Conservation (phyloP, 2,329 filamentous ascomycete species). For the Fusarium falciforme region DNA sequence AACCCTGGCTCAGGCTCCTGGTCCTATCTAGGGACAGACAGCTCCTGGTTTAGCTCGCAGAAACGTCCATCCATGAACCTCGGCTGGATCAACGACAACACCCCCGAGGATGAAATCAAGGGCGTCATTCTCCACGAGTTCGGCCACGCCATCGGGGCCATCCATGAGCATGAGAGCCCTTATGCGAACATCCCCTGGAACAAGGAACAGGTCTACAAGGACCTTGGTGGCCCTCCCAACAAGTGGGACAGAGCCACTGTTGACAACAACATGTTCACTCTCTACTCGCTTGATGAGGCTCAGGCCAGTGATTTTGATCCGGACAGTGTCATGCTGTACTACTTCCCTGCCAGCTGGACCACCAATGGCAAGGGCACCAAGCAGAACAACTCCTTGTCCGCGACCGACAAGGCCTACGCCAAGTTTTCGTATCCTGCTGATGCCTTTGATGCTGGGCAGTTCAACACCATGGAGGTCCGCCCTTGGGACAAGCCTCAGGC, state of each 20-base stretch:
- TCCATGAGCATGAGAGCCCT: slow-evolving; percentile 2
- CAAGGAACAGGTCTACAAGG: slow-evolving; percentile 9
- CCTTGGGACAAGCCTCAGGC: slow-evolving; percentile 6
- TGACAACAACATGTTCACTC: slow-evolving; percentile 11
- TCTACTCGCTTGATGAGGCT: slow-evolving; percentile 3
- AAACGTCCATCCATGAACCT: not conserved
- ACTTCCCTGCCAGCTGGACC: slow-evolving; percentile 26
- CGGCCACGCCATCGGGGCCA: not conserved
- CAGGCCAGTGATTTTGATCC: slow-evolving; percentile 29
- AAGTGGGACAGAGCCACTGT: slow-evolving; percentile 15
- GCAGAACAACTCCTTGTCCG: slow-evolving; percentile 31
- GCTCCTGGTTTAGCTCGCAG: not conserved
- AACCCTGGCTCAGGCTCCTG: not conserved
- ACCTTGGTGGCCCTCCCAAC: not conserved
- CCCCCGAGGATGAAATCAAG: not conserved
- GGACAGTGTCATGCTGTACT: slow-evolving; percentile 41
- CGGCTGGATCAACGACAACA: slow-evolving; percentile 4
- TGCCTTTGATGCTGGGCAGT: slow-evolving; percentile 3
- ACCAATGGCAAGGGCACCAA: slow-evolving; percentile 10
- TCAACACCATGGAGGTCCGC: slow-evolving; percentile 30
- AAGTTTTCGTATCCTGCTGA: slow-evolving; percentile 22
- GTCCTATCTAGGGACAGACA: slow-evolving; percentile 7
- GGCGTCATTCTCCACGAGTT: slow-evolving; percentile 5
- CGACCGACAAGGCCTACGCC: slow-evolving; percentile 36
- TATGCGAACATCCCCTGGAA: slow-evolving; percentile 14